These are phyloP conservation scores for Tausonia pullulans DNA, from an alignment of 1,284 basidiomycete species.

Conservation along the genomic window DNA sequence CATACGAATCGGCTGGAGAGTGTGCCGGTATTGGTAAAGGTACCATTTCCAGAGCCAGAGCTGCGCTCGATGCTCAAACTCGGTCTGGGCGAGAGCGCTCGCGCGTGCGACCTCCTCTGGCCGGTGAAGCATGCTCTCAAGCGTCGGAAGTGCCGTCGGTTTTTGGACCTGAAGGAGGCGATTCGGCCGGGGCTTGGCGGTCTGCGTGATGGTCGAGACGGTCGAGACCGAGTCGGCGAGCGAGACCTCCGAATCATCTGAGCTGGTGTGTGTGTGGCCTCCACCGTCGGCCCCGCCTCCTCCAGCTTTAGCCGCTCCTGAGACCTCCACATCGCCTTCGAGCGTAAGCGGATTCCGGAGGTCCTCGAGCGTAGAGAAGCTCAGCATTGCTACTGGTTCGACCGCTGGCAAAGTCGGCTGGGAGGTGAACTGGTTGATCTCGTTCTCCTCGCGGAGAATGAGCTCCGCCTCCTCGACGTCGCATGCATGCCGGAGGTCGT, in stretches of 20 bases:
- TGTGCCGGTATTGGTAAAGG: conserved; percentile 63
- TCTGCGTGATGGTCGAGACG: background rate
- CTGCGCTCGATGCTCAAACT: conserved; percentile 71
- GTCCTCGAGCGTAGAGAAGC: too few species aligned
- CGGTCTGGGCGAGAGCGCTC: conserved; percentile 56
- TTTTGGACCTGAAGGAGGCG: background rate
- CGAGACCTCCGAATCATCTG: too few species aligned
- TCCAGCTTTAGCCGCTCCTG: too few species aligned
- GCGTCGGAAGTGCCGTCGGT: conserved; percentile 20
- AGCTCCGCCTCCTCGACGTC: conserved; percentile 60
- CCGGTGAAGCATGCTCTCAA: conserved; percentile 21
- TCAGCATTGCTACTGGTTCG: background rate
- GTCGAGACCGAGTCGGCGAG: background rate
- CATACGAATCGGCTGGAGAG: conserved; percentile 84
- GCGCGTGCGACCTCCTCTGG: conserved; percentile 50
- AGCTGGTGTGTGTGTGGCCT: too few species aligned
- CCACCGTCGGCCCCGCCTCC: too few species aligned
- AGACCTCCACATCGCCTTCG: too few species aligned
- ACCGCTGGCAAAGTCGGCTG: background rate
- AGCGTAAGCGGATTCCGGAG: too few species aligned
- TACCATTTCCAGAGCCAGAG: conserved; percentile 88
- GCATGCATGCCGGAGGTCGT: conserved; percentile 55
- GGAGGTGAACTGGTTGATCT: conserved; percentile 22
- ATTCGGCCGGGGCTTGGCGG: background rate
- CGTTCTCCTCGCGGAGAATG: conserved; percentile 61